phyloP scores from a whole-genome alignment of 1,139 yeast genomes.

The Hansenula sp. region DNA sequence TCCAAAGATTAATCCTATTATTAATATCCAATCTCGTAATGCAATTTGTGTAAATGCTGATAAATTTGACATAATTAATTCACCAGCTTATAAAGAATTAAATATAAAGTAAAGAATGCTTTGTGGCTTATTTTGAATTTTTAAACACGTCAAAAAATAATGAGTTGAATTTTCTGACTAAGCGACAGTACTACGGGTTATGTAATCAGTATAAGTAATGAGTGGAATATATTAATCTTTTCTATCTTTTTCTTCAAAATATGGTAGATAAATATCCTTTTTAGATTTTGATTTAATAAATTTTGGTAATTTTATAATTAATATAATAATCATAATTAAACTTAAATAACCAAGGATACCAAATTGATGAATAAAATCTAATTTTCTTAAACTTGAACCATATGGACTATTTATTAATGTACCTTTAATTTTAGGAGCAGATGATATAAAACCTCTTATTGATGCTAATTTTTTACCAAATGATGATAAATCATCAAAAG shows the following conservation, averaged over 20 bases:
- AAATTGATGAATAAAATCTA: slow-evolving; percentile 41
- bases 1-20: slow-evolving; percentile 49
- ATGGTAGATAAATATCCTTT: neutral
- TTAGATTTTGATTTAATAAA: neutral
- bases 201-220: too few relatives aligned
- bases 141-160: too few relatives aligned
- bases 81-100: too few relatives aligned
- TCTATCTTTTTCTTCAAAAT: neutral
- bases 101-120: too few relatives aligned
- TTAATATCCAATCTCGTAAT: slow-evolving; percentile 19
- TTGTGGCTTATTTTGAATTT: too few relatives aligned
- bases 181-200: too few relatives aligned
- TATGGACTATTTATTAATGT: slow-evolving; percentile 43
- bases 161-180: too few relatives aligned
- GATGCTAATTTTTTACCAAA: slow-evolving; percentile 1
- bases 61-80: too few relatives aligned
- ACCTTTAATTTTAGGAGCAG: slow-evolving; percentile 7
- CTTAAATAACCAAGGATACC: slow-evolving; percentile 43
- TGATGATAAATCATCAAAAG: neutral
- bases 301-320: neutral
- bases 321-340: slow-evolving; percentile 2
- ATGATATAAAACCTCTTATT: slow-evolving; percentile 1
- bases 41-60: slow-evolving; percentile 18
- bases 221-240: neutral
- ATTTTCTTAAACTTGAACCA: slow-evolving; percentile 31